Evolutionary conservation across 257 asterid species (phyloP).

Genomic region (Nyctanthes arbortristis): DNA sequence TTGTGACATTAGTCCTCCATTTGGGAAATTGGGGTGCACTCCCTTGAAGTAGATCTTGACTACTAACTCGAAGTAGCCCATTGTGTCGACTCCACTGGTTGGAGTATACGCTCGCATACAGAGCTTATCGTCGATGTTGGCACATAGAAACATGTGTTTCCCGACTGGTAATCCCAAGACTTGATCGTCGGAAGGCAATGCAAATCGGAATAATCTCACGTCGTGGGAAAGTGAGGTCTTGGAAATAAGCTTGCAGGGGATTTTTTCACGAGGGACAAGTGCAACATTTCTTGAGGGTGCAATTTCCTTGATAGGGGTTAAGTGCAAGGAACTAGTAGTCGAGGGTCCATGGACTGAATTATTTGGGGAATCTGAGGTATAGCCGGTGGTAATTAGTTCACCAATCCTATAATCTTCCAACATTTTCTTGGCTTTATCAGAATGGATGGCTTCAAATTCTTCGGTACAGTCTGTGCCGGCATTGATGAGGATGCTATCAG

Average conservation of each 20-base stretch:
- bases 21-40: constrained; percentile 73
- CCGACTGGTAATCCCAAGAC: constrained; percentile 79
- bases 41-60: constrained; percentile 72
- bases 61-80: constrained; percentile 78
- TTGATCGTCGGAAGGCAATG: constrained; percentile 68
- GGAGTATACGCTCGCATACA: constrained; percentile 99
- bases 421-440: constrained; percentile 72
- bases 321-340: constrained; percentile 19
- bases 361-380: constrained; percentile 71
- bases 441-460: constrained; percentile 93
- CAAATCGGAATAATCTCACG: constrained; percentile 63
- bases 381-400: constrained; percentile 69
- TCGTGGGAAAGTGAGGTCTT: constrained; percentile 69
- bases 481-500: constrained; percentile 86
- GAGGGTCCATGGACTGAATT: constrained; percentile 72
- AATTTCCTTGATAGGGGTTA: constrained; percentile 59
- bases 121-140: constrained; percentile 60
- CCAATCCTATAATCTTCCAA: constrained; percentile 82
- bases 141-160: constrained; percentile 77
- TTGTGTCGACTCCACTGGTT: constrained; percentile 53
- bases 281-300: constrained; percentile 38
- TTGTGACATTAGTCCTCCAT: constrained; percentile 89
- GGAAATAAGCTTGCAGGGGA: constrained; percentile 66
- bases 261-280: constrained; percentile 62
- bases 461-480: constrained; percentile 93